A percentile compares a stretch with the other conserved stretches of the same genome.
phyloP scores from a whole-genome alignment of 441 rosid genomes.

The Codiaeum variegatum region DNA sequence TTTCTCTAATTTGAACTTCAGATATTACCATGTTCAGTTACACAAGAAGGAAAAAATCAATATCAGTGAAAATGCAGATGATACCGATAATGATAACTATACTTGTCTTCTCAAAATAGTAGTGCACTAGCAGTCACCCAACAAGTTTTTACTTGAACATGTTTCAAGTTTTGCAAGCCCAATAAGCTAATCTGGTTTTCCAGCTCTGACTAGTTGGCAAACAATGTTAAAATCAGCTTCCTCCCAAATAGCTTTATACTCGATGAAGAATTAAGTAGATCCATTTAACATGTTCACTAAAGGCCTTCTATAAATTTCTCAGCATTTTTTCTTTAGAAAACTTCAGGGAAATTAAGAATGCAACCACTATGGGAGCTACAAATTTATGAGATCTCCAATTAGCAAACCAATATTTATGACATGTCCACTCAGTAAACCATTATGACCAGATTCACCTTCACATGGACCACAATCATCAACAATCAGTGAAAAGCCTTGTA shows the following conservation, averaged over 20 bases:
- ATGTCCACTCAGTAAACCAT: neutral
- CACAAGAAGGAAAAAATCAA: neutral
- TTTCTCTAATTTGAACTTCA: neutral
- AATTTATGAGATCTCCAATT: neutral
- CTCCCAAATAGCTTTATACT: neutral
- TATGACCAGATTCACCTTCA: neutral
- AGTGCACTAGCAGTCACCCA: neutral
- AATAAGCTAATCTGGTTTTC: neutral
- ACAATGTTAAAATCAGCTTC: neutral
- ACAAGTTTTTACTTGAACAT: neutral
- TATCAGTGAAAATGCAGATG: neutral
- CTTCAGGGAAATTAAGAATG: neutral
- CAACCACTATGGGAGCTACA: constrained; percentile 1
- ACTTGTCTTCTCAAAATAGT: neutral
- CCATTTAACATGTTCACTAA: neutral
- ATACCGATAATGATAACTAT: neutral
- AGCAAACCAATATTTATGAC: neutral
- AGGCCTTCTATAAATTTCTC: neutral
- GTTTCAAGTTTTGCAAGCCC: neutral
- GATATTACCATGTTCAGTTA: neutral
- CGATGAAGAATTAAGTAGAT: neutral
- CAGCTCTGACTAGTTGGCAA: neutral
- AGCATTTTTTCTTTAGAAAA: neutral
- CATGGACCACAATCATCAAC: neutral
- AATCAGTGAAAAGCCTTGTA: neutral